Base-by-base conservation (phyloP, 352 stramenopile genomes). In the Phytophthora chlamydospora region DNA sequence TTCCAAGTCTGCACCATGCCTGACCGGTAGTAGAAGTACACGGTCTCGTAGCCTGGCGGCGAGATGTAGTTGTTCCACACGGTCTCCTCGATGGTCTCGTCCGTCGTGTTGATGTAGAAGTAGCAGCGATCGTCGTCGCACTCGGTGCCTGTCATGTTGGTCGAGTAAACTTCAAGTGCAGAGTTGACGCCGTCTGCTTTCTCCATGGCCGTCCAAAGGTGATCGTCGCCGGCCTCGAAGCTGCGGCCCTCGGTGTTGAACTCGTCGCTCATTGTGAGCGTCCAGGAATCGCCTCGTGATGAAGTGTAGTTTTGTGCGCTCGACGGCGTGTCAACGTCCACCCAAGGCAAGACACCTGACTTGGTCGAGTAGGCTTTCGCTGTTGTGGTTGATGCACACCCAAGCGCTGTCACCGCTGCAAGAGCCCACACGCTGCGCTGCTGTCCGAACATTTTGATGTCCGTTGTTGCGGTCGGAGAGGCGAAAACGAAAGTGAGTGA, bases 171-270 rank as follows among this genome's bases (percentile, higher is more conserved):
- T 55, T 90, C 78, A 2, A 91, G 58, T 17, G 82, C 82, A 11
- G 64, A 63, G 45, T 91, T 90, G 24, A 88, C 77, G 27, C 80
- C 80, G 31, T 91, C 82, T 11, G 79, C 70, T 9, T 73, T 74
- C 12, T 87, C 66, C 38, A 91, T 40, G 1, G 82, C 86, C 13
- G 90, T 98, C 96, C 96, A 99, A 31, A 92, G 75, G 32, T 96
- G 91, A 76, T 99, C 96, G 7, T 85, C 59, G 10, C 96, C 96
- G 36, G 98, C 88, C 31, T 83, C 52, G 71, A 98, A 98, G 1
- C 50, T 85, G 6, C 95, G 83, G 17, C 71, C 73, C 1, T 87
- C 62, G 2, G 54, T 62, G 48, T 66, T 70, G 34, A 69, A 70
- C 39, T 74, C 60, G 39, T 75, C 55, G 53, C 80, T 92, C 76